phyloP scores from a whole-genome alignment of 257 asterid species.

The Nicotiana noctiflora region DNA sequence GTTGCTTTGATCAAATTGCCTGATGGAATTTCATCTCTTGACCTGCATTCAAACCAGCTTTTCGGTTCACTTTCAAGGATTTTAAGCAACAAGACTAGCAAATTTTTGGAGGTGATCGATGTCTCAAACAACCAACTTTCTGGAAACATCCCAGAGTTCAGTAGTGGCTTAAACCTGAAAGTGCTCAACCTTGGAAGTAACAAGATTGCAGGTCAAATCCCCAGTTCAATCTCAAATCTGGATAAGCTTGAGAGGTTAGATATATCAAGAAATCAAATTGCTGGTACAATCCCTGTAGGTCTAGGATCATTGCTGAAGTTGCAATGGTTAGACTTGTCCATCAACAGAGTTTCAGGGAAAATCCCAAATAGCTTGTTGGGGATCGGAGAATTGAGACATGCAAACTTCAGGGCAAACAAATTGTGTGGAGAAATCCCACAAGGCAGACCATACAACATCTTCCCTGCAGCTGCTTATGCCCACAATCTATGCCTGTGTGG shows the following conservation, averaged over 20 bases:
- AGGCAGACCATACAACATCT: constrained; percentile 59
- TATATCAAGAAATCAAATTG: constrained; percentile 60
- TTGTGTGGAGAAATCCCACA: constrained; percentile 91
- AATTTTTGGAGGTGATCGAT: constrained; percentile 55
- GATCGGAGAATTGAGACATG: constrained; percentile 48
- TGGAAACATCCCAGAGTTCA: constrained; percentile 61
- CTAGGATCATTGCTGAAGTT: constrained; percentile 51
- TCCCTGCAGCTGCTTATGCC: constrained; percentile 63
- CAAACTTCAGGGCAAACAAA: constrained; percentile 67
- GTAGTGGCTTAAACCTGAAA: constrained; percentile 32
- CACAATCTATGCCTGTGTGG: constrained; percentile 84
- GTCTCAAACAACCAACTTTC: constrained; percentile 62
- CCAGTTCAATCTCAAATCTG: constrained; percentile 56
- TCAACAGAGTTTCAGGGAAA: constrained; percentile 46
- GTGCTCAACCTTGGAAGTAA: constrained; percentile 62
- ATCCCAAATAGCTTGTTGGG: constrained; percentile 65
- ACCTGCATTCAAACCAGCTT: constrained; percentile 65
- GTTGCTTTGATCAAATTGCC: constrained; percentile 58
- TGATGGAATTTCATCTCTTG: constrained; percentile 44
- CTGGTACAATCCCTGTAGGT: constrained; percentile 68
- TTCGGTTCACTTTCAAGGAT: constrained; percentile 53
- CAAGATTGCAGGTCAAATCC: constrained; percentile 68
- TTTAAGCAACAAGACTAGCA: constrained; percentile 42
- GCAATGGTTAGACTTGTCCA: constrained; percentile 78
- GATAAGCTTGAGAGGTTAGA: constrained; percentile 48